These are phyloP conservation scores for Talaromyces trachyspermus DNA, from an alignment of 495 filamentous ascomycete species.

Conservation along the genomic window DNA sequence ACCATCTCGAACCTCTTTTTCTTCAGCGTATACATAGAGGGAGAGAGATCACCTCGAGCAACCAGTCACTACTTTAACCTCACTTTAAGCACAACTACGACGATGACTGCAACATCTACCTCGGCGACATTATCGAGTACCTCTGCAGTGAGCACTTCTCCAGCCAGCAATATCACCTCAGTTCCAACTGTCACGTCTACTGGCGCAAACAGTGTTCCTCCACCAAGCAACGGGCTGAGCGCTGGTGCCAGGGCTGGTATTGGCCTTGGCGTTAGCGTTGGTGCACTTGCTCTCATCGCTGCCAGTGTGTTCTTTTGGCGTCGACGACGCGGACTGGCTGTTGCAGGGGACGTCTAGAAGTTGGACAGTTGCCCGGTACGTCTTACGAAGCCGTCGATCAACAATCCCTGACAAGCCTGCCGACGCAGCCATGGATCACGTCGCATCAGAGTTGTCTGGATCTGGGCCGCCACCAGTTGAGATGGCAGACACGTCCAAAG, in stretches of 20 bases:
- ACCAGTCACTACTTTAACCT: conserved; percentile 1
- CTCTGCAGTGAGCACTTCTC: not conserved
- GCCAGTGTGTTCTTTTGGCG: not conserved
- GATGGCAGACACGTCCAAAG: conserved; percentile 5
- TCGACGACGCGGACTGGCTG: not conserved
- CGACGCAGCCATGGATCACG: not conserved
- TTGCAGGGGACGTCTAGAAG: not conserved
- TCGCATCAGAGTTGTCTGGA: not conserved
- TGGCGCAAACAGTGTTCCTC: no score
- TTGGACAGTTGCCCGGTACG: not conserved
- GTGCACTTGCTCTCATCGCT: conserved; percentile 13
- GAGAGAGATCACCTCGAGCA: conserved; percentile 2
- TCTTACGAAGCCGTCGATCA: not conserved
- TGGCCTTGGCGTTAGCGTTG: conserved; percentile 35
- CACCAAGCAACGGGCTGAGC: conserved; percentile 1
- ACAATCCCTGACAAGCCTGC: not conserved
- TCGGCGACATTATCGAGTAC: not conserved
- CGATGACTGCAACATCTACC: not conserved
- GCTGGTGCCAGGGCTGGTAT: conserved; percentile 37
- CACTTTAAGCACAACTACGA: not conserved
- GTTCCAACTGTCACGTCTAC: no score
- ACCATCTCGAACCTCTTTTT: not conserved
- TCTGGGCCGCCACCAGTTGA: not conserved
- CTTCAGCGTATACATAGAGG: conserved; percentile 6
- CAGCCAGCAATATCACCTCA: no score